These are phyloP conservation scores for Lactuca saligna DNA, from an alignment of 129 eudicot genomes.

Conservation along the genomic window DNA sequence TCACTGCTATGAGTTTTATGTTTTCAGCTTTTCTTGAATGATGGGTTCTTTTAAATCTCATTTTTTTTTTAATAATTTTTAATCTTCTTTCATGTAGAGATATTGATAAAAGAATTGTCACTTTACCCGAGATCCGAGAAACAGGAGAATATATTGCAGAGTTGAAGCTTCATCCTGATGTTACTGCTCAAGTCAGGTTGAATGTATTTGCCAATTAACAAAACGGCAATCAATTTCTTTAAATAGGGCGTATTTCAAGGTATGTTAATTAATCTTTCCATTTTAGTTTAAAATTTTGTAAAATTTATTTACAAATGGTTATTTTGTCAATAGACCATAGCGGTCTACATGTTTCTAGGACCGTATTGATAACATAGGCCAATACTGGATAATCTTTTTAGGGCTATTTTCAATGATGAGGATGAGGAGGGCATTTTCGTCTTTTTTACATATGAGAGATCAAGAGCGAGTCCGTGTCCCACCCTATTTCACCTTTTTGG, in stretches of 20 bases:
- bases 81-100: conserved; percentile 52
- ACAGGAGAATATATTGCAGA: conserved; percentile 91
- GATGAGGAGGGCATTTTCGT: background rate
- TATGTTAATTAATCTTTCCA: conserved; percentile 8
- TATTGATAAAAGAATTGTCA: conserved; percentile 81
- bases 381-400: background rate
- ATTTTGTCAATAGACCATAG: too few relatives aligned
- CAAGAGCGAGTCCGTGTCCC: background rate
- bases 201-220: conserved; percentile 73
- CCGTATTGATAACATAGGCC: background rate
- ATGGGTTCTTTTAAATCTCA: conserved; percentile 5
- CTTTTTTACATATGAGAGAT: background rate
- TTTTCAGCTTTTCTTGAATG: background rate
- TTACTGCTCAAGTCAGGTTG: conserved; percentile 77
- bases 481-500: background rate
- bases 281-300: background rate
- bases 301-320: too few relatives aligned
- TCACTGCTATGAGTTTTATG: background rate
- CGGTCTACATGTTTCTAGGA: background rate
- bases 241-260: conserved; percentile 32
- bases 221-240: conserved; percentile 8
- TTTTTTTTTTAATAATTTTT: background rate
- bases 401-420: too few relatives aligned
- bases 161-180: conserved; percentile 92
- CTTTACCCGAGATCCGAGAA: conserved; percentile 93